Base-by-base conservation (phyloP, 768 basidiomycete genomes). In the Baorangia bicolor region DNA sequence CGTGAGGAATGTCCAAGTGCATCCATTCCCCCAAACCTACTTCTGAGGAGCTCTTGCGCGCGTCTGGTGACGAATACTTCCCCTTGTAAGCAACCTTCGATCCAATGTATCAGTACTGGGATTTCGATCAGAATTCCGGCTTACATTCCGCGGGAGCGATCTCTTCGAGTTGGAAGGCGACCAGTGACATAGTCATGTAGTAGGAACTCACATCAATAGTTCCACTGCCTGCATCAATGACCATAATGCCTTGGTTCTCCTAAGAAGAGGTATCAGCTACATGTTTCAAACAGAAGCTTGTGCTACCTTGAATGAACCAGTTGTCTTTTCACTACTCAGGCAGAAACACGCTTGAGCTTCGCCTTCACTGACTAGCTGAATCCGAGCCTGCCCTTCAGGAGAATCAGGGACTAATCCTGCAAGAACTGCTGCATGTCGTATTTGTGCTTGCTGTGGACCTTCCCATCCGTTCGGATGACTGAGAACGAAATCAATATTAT, bases 151-250 rank as follows among this genome's bases (percentile, higher is more conserved):
- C 62, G 0, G 75, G 74, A 3, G 80, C 77, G 27, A 82, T 76
- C 64, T 85, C 84, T 51, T n/a, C n/a, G n/a, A n/a, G n/a, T n/a
- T 81, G 77, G 30, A 82, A 76, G 1, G 66, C 59, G 4, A 61
- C 55, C 1, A 69, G 53, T 2, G 61, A 67, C n/a, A 59, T 61
- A 18, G 64, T 63, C 61, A 77, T 74, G 30, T 73, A 74, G 53
- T 86, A 86, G 13, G 79, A 73, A 53, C 81, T 84, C 37, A 86
- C 71, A 56, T 87, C 84, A 25, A 86, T 73, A 0, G 83, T 87
- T 20, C 83, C 85, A 40, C 83, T 83, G 8, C 85, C 84, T 4
- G 83, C 82, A 55, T 86, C 83, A n/a, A 85, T 78, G 31, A 86
- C 72, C 54, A 82, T 69, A 3, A 84, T 69, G 1, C 79, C 80